Conservation (phyloP, 805 yeast species). For the Dipodascus geniculatus region DNA sequence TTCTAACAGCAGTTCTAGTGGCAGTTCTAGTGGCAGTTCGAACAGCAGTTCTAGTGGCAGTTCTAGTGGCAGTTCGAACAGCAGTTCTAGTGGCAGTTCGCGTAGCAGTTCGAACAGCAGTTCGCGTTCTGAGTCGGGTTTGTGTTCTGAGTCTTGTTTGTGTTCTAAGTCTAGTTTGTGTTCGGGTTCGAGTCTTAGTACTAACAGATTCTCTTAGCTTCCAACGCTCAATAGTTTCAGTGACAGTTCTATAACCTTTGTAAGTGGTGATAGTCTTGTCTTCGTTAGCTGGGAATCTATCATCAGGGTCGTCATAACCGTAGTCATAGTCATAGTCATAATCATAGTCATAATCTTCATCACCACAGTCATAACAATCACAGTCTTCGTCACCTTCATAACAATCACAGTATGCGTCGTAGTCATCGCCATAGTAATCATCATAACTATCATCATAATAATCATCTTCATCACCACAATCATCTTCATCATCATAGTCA, state of each 20-base stretch:
- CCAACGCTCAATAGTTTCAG: neutral
- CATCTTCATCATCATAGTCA: slow-evolving; percentile 6
- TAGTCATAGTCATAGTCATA: neutral
- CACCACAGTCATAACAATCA: neutral
- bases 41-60: too few species aligned
- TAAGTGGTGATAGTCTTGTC: neutral
- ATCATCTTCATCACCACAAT: slow-evolving; percentile 6
- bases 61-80: too few species aligned
- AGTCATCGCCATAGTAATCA: neutral
- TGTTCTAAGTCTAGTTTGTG: too few species aligned
- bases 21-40: too few species aligned
- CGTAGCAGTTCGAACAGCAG: too few species aligned
- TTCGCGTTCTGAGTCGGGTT: too few species aligned
- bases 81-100: too few species aligned
- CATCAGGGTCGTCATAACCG: neutral
- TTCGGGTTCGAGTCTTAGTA: too few species aligned
- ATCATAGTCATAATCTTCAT: neutral
- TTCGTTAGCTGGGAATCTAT: too few species aligned
- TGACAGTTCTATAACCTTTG: neutral
- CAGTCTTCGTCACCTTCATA: slow-evolving; percentile 2
- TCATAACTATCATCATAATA: neutral
- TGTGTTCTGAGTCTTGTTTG: too few species aligned
- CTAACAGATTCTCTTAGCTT: neutral
- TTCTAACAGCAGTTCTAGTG: too few species aligned
- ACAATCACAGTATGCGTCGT: neutral